These are phyloP conservation scores for Gossypium turneri DNA, from an alignment of 345 rosid genomes.

Conservation along the genomic window DNA sequence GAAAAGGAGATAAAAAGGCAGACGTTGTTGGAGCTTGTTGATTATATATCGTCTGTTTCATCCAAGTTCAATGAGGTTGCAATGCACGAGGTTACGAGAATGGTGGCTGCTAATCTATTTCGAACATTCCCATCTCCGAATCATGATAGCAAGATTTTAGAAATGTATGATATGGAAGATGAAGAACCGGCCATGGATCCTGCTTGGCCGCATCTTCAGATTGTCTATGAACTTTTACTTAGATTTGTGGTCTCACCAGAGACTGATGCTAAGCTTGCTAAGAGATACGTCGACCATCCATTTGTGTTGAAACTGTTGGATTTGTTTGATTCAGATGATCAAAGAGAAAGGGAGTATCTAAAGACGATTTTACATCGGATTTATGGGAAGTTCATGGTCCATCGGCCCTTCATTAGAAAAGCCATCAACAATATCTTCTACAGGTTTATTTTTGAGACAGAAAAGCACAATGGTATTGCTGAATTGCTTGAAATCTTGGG, in stretches of 20 bases:
- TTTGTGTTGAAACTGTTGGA: constrained; percentile 58
- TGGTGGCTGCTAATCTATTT: constrained; percentile 51
- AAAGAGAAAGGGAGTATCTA: constrained; percentile 62
- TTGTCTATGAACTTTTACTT: constrained; percentile 56
- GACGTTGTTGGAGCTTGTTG: constrained; percentile 69
- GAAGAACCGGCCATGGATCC: constrained; percentile 59
- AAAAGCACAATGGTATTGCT: constrained; percentile 64
- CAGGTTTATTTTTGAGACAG: constrained; percentile 62
- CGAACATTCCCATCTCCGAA: constrained; percentile 42
- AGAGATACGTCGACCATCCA: constrained; percentile 57
- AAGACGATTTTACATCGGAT: constrained; percentile 60
- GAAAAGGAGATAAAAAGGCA: constrained; percentile 84
- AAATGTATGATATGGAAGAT: constrained; percentile 52
- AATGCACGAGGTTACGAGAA: constrained; percentile 54
- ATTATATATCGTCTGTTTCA: constrained; percentile 48
- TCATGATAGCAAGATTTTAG: constrained; percentile 39
- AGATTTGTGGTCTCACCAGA: constrained; percentile 55
- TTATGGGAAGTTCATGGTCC: constrained; percentile 71
- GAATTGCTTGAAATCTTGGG: constrained; percentile 81
- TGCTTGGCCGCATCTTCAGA: constrained; percentile 65
- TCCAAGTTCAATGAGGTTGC: constrained; percentile 48
- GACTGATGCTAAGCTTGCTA: constrained; percentile 65
- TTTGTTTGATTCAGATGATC: constrained; percentile 66
- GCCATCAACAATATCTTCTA: constrained; percentile 69
- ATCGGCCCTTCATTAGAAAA: constrained; percentile 61